phyloP scores from a whole-genome alignment of 1,284 basidiomycete genomes.

The Ceratobasidium papillatum region DNA sequence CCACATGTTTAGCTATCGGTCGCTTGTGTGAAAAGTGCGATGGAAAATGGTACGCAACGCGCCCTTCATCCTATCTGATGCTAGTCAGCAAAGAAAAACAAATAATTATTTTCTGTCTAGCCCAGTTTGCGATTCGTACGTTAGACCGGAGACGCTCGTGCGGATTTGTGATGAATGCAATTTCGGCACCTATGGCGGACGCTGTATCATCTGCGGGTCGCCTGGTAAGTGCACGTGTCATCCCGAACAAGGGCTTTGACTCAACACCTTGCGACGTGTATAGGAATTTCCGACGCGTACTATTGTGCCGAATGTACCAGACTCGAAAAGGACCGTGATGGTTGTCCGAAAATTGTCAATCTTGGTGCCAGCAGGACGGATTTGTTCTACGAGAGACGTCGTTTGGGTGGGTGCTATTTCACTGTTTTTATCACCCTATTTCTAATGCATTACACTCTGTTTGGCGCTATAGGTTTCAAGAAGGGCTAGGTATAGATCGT shows the following conservation, averaged over 20 bases:
- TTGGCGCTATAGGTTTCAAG: conserved; percentile 68
- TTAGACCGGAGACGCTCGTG: conserved; percentile 96
- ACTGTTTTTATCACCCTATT: not conserved
- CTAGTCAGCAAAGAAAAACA: not conserved
- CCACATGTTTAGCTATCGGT: conserved; percentile 76
- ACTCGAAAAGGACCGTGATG: conserved; percentile 96
- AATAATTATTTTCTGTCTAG: conserved; percentile 56
- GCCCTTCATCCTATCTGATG: not conserved
- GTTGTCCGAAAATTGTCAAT: conserved; percentile 99
- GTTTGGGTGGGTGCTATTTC: conserved; percentile 63
- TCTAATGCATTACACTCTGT: conserved; percentile 24
- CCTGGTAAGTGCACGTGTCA: conserved; percentile 69
- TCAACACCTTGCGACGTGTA: not conserved
- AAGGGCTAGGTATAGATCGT: conserved; percentile 63
- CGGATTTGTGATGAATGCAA: conserved; percentile 99
- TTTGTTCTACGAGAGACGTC: conserved; percentile 86
- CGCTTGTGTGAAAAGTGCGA: conserved; percentile 99
- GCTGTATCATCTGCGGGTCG: conserved; percentile 96
- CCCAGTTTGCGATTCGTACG: conserved; percentile 99
- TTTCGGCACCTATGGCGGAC: conserved; percentile 95
- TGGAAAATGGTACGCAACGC: conserved; percentile 87
- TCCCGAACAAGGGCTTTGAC: not conserved
- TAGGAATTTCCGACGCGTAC: conserved; percentile 96
- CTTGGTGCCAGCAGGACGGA: conserved; percentile 89
- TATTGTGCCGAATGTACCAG: conserved; percentile 97